Evolutionary conservation across 2,329 filamentous ascomycete species (phyloP).

Genomic region (Akanthomyces uredinophilus): DNA sequence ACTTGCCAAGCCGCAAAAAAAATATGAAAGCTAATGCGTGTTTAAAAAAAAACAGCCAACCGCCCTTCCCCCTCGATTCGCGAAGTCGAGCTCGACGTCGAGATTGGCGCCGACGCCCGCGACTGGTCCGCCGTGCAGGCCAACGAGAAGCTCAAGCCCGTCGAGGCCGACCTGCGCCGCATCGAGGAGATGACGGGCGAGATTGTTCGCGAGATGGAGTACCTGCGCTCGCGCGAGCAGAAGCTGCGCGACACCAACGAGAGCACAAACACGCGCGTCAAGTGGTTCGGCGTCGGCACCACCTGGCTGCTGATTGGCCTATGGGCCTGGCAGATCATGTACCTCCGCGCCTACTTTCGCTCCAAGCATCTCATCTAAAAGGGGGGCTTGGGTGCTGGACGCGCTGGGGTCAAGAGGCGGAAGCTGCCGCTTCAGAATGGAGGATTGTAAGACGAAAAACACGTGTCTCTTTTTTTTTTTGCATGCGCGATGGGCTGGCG

Average conservation of each 20-base stretch:
- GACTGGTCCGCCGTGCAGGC: constrained; percentile 97
- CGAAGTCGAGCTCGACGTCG: constrained; percentile 85
- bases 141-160: constrained; percentile 93
- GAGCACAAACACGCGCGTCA: constrained; percentile 97
- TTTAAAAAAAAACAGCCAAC: constrained; percentile 25
- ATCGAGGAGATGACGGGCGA: constrained; percentile 88
- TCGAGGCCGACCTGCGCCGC: constrained; percentile 88
- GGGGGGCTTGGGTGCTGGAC: too few species aligned
- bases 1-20: neutral
- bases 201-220: constrained; percentile 93
- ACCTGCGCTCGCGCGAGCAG: constrained; percentile 83
- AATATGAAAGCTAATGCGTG: neutral
- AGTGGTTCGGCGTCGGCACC: constrained; percentile 95
- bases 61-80: constrained; percentile 51
- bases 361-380: constrained; percentile 37
- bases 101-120: constrained; percentile 94
- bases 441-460: neutral
- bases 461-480: too few species aligned
- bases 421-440: neutral
- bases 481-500: constrained; percentile 7
- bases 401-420: neutral
- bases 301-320: constrained; percentile 86
- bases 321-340: constrained; percentile 96
- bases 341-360: constrained; percentile 95
- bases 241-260: constrained; percentile 97